phyloP scores from a whole-genome alignment of 2,329 filamentous ascomycete species.

The Verticillium albo-atrum region DNA sequence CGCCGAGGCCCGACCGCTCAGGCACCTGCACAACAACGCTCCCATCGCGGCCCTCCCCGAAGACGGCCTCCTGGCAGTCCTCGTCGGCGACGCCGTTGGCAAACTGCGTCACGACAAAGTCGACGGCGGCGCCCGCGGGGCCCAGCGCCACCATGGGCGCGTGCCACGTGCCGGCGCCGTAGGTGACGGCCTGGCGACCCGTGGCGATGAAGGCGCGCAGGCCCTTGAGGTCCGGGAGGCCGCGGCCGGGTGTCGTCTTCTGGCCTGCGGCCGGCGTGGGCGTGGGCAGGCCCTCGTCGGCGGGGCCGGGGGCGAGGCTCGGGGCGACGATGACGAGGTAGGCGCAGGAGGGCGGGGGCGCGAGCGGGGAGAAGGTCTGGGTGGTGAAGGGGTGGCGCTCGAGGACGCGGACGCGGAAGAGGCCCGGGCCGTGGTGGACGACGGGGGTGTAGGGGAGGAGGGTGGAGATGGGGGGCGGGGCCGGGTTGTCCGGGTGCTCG shows the following conservation, averaged over 20 bases:
- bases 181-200: slow-evolving; percentile 81
- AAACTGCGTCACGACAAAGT: slow-evolving; percentile 89
- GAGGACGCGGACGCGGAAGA: slow-evolving; percentile 68
- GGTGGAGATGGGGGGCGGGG: slow-evolving; percentile 8
- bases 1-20: slow-evolving; percentile 3
- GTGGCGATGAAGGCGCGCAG: slow-evolving; percentile 75
- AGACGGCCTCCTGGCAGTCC: slow-evolving; percentile 78
- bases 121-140: slow-evolving; percentile 49
- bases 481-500: slow-evolving; percentile 3
- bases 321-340: slow-evolving; percentile 92
- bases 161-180: slow-evolving; percentile 89
- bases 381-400: slow-evolving; percentile 93
- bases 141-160: slow-evolving; percentile 93
- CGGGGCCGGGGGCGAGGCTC: slow-evolving; percentile 48
- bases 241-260: slow-evolving; percentile 47
- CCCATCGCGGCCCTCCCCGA: slow-evolving; percentile 29
- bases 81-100: slow-evolving; percentile 76
- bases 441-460: slow-evolving; percentile 9
- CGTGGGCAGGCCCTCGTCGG: slow-evolving; percentile 33
- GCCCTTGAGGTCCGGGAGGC: slow-evolving; percentile 66
- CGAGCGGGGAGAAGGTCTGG: slow-evolving; percentile 85
- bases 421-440: slow-evolving; percentile 10
- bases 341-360: slow-evolving; percentile 25
- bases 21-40: slow-evolving; percentile 32
- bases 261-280: slow-evolving; percentile 13